Base-by-base conservation (phyloP, 257 asterid species). In the Plantago elongata region DNA sequence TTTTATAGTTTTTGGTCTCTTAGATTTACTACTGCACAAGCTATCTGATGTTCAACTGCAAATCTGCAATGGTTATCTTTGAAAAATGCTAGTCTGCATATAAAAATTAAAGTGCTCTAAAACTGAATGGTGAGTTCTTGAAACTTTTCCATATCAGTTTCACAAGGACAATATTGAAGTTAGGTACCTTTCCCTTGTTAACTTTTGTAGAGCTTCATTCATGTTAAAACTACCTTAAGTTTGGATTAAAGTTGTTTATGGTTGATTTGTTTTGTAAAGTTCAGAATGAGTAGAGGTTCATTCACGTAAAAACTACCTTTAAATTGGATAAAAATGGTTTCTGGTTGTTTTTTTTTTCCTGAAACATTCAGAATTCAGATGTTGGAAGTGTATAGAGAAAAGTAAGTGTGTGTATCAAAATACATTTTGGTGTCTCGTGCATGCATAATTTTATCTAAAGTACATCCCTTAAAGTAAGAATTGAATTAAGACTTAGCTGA, bases 21-120 rank as follows among this genome's bases (percentile, higher is more conserved):
- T 14, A 13, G 29, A 29, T 37, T 46, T 14, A 22, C 27, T 22
- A 22, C 52, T 43, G 62, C 60, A 22, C 61, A 13, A 59, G 47
- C 18, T 52, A 54, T 54, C 16, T 64, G 30, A 56, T 46, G 10
- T 16, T 44, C 15, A 51, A 62, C 40, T 16, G 45, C 46, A 17
- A 55, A 51, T 57, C 40, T 16, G 45, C 46, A 17, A 55, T 52
- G 52, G 70, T 12, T 13, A 27, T 49, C 14, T 51, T 13, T 54
- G 18, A 47, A 48, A 55, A 42, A 34, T 34, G 47, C 15, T 15
- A 13, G 13, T n/a, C 4, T 40, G 43, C 18, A 4, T 11, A 4
- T 15, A 40, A 51, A 17, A 50, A 40, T 13, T 34, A 7, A 55
- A 45, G 66, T 62, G 46, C 66, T 62, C 47, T 37, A n/a, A 17